These are phyloP conservation scores for Zygotorulaspora danielsina DNA, from an alignment of 805 yeast species.

Conservation along the genomic window DNA sequence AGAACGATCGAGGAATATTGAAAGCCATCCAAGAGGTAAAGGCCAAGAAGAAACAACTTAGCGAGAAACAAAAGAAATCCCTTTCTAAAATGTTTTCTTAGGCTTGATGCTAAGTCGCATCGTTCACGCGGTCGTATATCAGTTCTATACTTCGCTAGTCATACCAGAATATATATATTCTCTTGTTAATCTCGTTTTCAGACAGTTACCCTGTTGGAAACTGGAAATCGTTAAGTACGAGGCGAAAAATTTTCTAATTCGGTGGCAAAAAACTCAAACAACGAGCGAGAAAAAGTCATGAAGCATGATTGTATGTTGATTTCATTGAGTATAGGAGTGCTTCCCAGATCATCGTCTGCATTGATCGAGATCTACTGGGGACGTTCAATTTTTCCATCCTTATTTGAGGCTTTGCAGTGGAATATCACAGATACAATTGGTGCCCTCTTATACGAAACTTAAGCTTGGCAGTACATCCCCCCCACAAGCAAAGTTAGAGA, in stretches of 20 bases:
- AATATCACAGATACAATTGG: constrained; percentile 1
- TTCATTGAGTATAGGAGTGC: background rate
- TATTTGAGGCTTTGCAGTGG: constrained; percentile 11
- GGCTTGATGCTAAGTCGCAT: too few species aligned
- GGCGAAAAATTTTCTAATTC: constrained; percentile 7
- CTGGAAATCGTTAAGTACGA: constrained; percentile 5
- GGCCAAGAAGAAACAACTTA: constrained; percentile 46
- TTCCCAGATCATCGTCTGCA: constrained; percentile 10
- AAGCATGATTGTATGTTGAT: background rate
- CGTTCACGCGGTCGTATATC: too few species aligned
- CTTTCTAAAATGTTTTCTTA: constrained; percentile 60
- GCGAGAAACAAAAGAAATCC: constrained; percentile 68
- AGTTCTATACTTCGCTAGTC: too few species aligned
- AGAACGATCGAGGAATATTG: constrained; percentile 66
- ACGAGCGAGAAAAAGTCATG: background rate
- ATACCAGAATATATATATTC: too few species aligned
- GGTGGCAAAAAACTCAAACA: constrained; percentile 16
- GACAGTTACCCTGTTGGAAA: too few species aligned
- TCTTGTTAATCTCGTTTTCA: too few species aligned
- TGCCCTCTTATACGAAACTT: constrained; percentile 4
- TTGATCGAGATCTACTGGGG: constrained; percentile 18
- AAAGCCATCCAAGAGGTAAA: constrained; percentile 62
- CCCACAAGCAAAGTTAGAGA: constrained; percentile 5
- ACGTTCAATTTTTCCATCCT: constrained; percentile 11
- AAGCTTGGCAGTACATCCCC: constrained; percentile 2